A percentile compares a stretch with the other conserved stretches of the same genome.
Evolutionary conservation across 2,329 filamentous ascomycete species (phyloP).

Genomic region (Cryoendolithus antarcticus): DNA sequence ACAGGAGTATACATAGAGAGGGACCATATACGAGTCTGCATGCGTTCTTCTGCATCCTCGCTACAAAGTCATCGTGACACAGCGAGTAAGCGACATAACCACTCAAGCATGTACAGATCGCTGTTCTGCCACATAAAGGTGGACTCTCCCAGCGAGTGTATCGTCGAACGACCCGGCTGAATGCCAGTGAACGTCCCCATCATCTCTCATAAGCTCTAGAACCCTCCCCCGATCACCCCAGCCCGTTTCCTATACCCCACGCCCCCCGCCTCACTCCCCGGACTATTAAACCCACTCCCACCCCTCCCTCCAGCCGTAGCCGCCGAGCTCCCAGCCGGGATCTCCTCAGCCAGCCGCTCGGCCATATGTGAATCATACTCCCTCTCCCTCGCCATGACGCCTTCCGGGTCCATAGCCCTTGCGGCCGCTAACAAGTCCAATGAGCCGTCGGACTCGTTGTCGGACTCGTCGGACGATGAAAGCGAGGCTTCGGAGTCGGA

Average conservation of each 20-base stretch:
- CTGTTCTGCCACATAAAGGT: no score
- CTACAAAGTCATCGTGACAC: no score
- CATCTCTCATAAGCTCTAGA: no score
- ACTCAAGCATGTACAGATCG: no score
- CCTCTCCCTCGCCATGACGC: slow-evolving; percentile 29
- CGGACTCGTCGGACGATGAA: slow-evolving; percentile 9
- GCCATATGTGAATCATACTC: slow-evolving; percentile 37
- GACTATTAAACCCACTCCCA: slow-evolving; percentile 35
- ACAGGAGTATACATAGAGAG: no score
- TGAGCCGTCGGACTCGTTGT: slow-evolving; percentile 25
- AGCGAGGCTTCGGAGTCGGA: slow-evolving; percentile 6
- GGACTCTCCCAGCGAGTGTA: no score
- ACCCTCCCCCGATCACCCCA: no score
- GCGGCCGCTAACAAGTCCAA: slow-evolving; percentile 35
- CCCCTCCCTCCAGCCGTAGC: slow-evolving; percentile 31
- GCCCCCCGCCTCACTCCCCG: slow-evolving; percentile 15
- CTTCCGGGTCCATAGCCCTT: slow-evolving; percentile 30
- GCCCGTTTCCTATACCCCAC: neutral
- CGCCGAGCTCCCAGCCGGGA: slow-evolving; percentile 36
- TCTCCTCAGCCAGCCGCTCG: slow-evolving; percentile 36
- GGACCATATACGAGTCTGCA: no score
- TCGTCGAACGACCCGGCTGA: no score
- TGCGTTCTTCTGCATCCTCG: no score
- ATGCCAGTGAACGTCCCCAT: no score
- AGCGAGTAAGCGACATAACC: no score